Conservation (phyloP, 768 basidiomycete species). For the Phlebiopsis gigantea region DNA sequence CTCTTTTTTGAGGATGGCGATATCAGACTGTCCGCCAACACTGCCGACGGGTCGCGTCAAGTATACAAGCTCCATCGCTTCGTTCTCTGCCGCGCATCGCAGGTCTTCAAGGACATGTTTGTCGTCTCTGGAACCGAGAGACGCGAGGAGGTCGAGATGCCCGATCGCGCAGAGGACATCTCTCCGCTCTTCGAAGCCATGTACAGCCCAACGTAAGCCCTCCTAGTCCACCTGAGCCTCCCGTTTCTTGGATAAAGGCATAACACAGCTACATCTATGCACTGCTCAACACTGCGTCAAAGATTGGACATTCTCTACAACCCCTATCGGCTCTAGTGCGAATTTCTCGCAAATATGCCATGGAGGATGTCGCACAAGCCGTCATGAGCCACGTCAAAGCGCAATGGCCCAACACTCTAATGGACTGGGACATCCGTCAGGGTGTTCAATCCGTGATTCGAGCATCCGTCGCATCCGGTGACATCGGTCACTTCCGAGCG, state of each 20-base stretch:
- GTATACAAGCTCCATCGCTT: constrained; percentile 8
- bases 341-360: neutral
- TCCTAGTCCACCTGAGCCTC: neutral
- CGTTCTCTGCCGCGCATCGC: constrained; percentile 3
- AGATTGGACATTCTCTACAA: no score
- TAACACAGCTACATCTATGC: no score
- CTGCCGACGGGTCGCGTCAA: neutral
- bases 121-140: neutral
- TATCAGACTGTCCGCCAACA: neutral
- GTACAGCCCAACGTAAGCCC: constrained; percentile 8
- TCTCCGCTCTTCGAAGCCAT: constrained; percentile 6
- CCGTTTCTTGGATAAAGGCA: no score
- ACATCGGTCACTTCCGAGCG: neutral
- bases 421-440: neutral
- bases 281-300: no score
- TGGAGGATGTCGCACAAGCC: neutral
- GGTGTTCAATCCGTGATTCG: no score
- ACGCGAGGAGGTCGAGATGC: neutral
- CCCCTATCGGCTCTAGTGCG: neutral
- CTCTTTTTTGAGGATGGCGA: constrained; percentile 10
- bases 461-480: no score
- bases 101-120: constrained; percentile 13
- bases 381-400: neutral
- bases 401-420: neutral
- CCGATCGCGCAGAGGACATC: constrained; percentile 14